Conservation (phyloP, 2,329 filamentous ascomycete genomes). For the Plenodomus lindquistii region DNA sequence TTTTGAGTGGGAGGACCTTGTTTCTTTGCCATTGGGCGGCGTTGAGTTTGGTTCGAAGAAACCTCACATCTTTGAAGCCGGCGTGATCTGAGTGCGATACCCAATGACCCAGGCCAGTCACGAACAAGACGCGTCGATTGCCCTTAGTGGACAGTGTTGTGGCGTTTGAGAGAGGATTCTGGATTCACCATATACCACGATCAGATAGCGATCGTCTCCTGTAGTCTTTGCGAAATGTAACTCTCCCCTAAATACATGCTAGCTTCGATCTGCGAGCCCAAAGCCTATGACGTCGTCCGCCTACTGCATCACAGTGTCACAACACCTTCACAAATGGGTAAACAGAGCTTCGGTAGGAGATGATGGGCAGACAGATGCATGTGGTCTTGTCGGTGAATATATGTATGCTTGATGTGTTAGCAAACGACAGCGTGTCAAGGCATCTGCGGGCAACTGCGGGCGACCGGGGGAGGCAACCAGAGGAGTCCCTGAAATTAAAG, state of each 20-base stretch:
- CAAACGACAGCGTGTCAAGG: neutral
- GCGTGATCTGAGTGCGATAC: slow-evolving; percentile 11
- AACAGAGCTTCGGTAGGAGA: neutral
- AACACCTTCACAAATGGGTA: neutral
- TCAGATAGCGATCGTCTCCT: neutral
- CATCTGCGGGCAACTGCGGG: neutral
- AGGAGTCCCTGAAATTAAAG: neutral
- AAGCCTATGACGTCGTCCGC: neutral
- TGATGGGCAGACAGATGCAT: neutral
- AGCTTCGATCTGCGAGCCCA: neutral
- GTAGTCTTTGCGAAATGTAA: neutral
- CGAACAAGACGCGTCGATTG: slow-evolving; percentile 6
- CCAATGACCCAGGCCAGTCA: slow-evolving; percentile 5
- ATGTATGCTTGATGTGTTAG: neutral
- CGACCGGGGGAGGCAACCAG: neutral
- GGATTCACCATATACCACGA: neutral
- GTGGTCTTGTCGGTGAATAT: neutral
- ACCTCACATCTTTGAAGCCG: slow-evolving; percentile 1
- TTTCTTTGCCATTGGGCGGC: slow-evolving; percentile 19
- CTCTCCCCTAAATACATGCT: neutral
- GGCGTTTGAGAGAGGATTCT: slow-evolving; percentile 1
- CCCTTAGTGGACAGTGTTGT: neutral
- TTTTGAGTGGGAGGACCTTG: neutral
- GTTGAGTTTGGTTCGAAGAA: slow-evolving; percentile 11
- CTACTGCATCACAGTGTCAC: neutral